Base-by-base conservation (phyloP, 257 asterid species). In the Capsicum baccatum region DNA sequence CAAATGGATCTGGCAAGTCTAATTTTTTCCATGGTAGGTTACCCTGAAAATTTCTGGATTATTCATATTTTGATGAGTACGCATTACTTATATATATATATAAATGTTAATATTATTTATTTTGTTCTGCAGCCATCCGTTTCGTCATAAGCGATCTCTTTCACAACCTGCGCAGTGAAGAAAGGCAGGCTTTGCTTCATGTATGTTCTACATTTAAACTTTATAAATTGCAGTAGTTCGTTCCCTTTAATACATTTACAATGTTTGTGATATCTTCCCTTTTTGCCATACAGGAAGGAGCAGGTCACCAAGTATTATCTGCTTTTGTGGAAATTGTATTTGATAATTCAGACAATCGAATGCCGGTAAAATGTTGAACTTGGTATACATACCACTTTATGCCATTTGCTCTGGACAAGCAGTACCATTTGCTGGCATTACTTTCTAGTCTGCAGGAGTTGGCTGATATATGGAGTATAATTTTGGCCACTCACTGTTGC, bases 251-350 rank as follows among this genome's bases (percentile, higher is more conserved):
- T 15, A 50, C 35, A 21, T 60, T 19, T 9, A 52, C 17, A 50
- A 9, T 67, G 16, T 79, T 59, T 48, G n/a, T 56, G 35, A 79
- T 8, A 6, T 7, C 63, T 62, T 19, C 35, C 4, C 9, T 63
- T 66, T 58, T 73, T 86, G 15, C 66, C 82, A 79, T 56, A 48
- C 93, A 97, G 99, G 99, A 97, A 94, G 99, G 99, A 85, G 96
- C 98, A 37, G 99, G 99, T 44, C 98, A 94, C 88, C 98, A 92
- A 85, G 91, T 97, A 84, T 83, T 92, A 86, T 93, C 98, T 74
- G 99, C 99, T 21, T 97, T 97, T 91, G 99, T 95, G 87, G 99
- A 97, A 95, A 97, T 97, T 79, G 98, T 97, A 83, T 97, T 97
- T 83, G 98, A 95, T 86, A 97, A 97, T 93, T 89, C 97, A 39